These are phyloP conservation scores for Massarina eburnea DNA, from an alignment of 2,329 filamentous ascomycete genomes.

Conservation along the genomic window DNA sequence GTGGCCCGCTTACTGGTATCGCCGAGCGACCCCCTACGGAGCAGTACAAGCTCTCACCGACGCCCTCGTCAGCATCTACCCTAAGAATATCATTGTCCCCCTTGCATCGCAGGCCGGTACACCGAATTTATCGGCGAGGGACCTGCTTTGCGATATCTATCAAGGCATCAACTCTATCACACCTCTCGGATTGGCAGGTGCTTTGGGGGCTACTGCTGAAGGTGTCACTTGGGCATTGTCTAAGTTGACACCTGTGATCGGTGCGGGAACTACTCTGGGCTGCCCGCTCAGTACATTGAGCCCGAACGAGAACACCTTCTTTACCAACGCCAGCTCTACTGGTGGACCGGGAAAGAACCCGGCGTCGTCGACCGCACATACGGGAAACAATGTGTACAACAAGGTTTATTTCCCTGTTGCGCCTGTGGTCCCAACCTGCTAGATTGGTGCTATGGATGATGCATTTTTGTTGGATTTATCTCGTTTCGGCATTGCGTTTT, in stretches of 20 bases:
- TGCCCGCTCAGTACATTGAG: conserved; percentile 31
- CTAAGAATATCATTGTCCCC: conserved; percentile 35
- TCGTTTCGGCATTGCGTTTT: no score
- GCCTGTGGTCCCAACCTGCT: conserved; percentile 3
- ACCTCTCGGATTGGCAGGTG: conserved; percentile 32
- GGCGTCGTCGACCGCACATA: conserved; percentile 22
- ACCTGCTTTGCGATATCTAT: conserved; percentile 39
- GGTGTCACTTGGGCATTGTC: conserved; percentile 31
- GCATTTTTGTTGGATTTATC: no score
- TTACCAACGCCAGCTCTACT: conserved; percentile 24
- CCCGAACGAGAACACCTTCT: conserved; percentile 27
- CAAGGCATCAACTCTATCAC: conserved; percentile 40
- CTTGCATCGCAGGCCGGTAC: conserved; percentile 32
- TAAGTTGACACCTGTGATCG: conserved; percentile 33
- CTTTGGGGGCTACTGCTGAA: conserved; percentile 19
- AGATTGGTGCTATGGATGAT: no score
- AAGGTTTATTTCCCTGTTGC: conserved; percentile 35
- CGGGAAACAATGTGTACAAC: conserved; percentile 41
- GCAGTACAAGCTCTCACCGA: conserved; percentile 42
- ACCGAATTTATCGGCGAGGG: conserved; percentile 31
- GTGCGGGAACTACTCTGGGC: conserved; percentile 30
- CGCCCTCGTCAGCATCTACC: conserved; percentile 36
- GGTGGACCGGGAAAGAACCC: conserved; percentile 35
- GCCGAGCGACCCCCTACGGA: conserved; percentile 49
- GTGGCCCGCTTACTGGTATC: conserved; percentile 58